These are phyloP conservation scores for Ramicandelaber brevisporus DNA, from an alignment of 192 early-diverging fungal species.

Conservation along the genomic window DNA sequence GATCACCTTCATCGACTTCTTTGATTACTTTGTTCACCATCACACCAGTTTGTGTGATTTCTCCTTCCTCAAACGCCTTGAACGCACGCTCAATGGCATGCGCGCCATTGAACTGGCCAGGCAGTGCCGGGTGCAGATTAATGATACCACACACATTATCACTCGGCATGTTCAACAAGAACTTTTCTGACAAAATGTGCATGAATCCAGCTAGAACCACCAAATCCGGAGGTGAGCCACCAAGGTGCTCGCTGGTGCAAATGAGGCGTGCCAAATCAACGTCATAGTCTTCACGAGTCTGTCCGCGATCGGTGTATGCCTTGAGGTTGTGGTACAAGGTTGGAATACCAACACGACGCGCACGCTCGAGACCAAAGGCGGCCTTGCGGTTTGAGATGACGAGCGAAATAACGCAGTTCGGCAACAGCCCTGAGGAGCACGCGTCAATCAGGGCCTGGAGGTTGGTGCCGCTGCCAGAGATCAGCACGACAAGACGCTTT, in stretches of 20 bases:
- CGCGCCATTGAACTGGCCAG: slow-evolving; percentile 91
- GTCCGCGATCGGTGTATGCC: slow-evolving; percentile 52
- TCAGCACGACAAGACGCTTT: slow-evolving; percentile 73
- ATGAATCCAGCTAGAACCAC: slow-evolving; percentile 92
- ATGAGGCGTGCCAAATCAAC: slow-evolving; percentile 49
- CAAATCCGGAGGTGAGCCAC: too few relatives aligned
- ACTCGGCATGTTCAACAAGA: too few relatives aligned
- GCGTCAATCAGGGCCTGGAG: slow-evolving; percentile 92
- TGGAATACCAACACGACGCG: slow-evolving; percentile 53
- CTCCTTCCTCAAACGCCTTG: slow-evolving; percentile 55
- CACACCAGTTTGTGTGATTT: slow-evolving; percentile 44
- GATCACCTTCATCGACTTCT: slow-evolving; percentile 86
- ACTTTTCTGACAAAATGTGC: slow-evolving; percentile 83
- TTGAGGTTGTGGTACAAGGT: slow-evolving; percentile 62
- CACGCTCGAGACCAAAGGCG: slow-evolving; percentile 81
- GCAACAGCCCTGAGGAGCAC: slow-evolving; percentile 16
- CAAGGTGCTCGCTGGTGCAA: slow-evolving; percentile 12
- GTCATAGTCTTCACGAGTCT: slow-evolving; percentile 75
- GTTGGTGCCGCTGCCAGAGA: slow-evolving; percentile 87
- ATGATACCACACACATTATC: slow-evolving; percentile 48
- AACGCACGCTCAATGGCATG: slow-evolving; percentile 86
- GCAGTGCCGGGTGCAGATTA: slow-evolving; percentile 92
- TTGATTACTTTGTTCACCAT: slow-evolving; percentile 93
- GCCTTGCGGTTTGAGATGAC: slow-evolving; percentile 72
- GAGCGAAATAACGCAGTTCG: slow-evolving; percentile 34